phyloP scores from a whole-genome alignment of 352 stramenopile species.

The Bremia lactucae region DNA sequence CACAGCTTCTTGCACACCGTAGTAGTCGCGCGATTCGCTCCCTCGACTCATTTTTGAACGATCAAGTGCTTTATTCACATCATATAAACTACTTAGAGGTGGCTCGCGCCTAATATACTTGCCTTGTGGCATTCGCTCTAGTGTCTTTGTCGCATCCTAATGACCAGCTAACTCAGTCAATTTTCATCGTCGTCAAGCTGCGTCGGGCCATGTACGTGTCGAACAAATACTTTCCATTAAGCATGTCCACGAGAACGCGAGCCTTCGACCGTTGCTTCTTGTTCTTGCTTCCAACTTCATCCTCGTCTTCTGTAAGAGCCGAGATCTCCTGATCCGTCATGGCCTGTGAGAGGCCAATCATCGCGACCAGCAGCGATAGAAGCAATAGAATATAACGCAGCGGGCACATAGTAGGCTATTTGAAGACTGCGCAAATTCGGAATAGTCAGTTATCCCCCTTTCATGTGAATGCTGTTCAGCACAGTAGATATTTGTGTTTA shows the following conservation, averaged over 20 bases:
- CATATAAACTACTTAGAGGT: no score
- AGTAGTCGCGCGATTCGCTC: no score
- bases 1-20: no score
- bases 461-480: no score
- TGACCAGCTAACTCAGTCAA: slow-evolving; percentile 17
- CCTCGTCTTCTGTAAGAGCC: slow-evolving; percentile 40
- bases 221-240: slow-evolving; percentile 84
- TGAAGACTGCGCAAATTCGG: not conserved
- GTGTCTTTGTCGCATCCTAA: not conserved
- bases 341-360: slow-evolving; percentile 74
- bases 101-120: no score
- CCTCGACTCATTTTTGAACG: no score
- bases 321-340: slow-evolving; percentile 62
- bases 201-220: slow-evolving; percentile 65
- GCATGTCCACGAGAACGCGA: slow-evolving; percentile 78
- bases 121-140: not conserved
- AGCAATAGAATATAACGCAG: slow-evolving; percentile 80
- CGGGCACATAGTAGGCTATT: slow-evolving; percentile 43
- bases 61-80: no score
- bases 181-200: slow-evolving; percentile 33
- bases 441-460: no score
- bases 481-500: no score
- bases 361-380: slow-evolving; percentile 74
- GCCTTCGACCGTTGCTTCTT: slow-evolving; percentile 39
- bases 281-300: slow-evolving; percentile 39